phyloP scores from a whole-genome alignment of 805 yeast genomes.

The Candida namnaoensis region DNA sequence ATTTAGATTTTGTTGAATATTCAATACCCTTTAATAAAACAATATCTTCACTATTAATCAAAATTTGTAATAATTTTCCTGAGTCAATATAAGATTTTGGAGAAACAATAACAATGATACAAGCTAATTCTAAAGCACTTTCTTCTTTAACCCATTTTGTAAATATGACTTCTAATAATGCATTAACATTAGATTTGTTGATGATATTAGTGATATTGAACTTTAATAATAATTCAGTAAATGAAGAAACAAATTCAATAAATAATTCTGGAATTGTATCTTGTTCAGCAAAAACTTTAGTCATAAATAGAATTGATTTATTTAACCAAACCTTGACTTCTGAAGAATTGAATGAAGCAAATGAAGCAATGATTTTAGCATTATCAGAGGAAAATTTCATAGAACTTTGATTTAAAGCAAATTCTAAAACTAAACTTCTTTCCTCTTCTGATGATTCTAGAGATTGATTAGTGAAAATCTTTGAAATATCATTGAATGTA shows the following conservation, averaged over 20 bases:
- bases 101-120: constrained; percentile 29
- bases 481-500: constrained; percentile 21
- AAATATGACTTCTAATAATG: constrained; percentile 59
- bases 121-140: constrained; percentile 36
- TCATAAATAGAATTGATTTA: constrained; percentile 49
- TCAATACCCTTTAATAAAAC: constrained; percentile 21
- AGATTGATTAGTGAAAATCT: constrained; percentile 12
- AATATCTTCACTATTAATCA: constrained; percentile 43
- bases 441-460: constrained; percentile 14
- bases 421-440: constrained; percentile 14
- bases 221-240: constrained; percentile 21
- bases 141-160: constrained; percentile 36
- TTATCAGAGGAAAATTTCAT: constrained; percentile 23
- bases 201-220: constrained; percentile 29
- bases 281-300: constrained; percentile 54
- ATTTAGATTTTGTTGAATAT: constrained; percentile 21
- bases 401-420: constrained; percentile 15
- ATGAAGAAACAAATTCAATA: constrained; percentile 21
- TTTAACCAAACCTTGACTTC: constrained; percentile 39
- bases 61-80: constrained; percentile 52
- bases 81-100: constrained; percentile 28
- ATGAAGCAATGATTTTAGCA: constrained; percentile 15
- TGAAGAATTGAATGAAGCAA: constrained; percentile 9
- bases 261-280: constrained; percentile 19
- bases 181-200: constrained; percentile 39